Evolutionary conservation across 441 rosid species (phyloP).

Genomic region (Brassica balearica): DNA sequence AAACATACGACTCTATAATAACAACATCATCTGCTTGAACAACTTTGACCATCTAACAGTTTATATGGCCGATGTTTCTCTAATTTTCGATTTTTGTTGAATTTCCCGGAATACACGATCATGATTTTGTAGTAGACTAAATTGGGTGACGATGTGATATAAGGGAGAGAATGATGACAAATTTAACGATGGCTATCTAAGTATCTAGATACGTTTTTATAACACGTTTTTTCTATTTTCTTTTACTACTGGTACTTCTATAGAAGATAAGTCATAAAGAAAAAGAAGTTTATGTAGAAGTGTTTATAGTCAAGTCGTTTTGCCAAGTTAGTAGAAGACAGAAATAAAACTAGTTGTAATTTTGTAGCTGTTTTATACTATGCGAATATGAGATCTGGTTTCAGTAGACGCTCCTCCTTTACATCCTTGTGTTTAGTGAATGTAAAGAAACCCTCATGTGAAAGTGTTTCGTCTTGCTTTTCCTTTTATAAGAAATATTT

Average conservation of each 20-base stretch:
- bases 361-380: not conserved
- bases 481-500: no score
- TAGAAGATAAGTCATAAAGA: conserved; percentile 9
- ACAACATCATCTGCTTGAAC: conserved; percentile 5
- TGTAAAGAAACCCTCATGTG: not conserved
- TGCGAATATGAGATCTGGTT: not conserved
- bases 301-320: conserved; percentile 3
- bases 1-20: conserved; percentile 21
- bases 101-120: conserved; percentile 21
- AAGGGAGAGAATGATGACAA: not conserved
- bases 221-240: conserved; percentile 12
- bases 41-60: conserved; percentile 34
- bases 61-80: conserved; percentile 18
- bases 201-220: not conserved
- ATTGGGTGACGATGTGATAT: not conserved
- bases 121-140: conserved; percentile 25
- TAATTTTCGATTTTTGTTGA: conserved; percentile 12
- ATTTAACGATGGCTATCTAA: not conserved
- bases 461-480: not conserved
- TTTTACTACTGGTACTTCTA: not conserved
- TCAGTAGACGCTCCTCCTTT: not conserved
- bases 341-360: not conserved
- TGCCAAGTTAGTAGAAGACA: not conserved
- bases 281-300: not conserved
- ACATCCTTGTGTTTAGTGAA: not conserved